Base-by-base conservation (phyloP, 2,329 filamentous ascomycete genomes). In the Pseudogymnoascus sp. region DNA sequence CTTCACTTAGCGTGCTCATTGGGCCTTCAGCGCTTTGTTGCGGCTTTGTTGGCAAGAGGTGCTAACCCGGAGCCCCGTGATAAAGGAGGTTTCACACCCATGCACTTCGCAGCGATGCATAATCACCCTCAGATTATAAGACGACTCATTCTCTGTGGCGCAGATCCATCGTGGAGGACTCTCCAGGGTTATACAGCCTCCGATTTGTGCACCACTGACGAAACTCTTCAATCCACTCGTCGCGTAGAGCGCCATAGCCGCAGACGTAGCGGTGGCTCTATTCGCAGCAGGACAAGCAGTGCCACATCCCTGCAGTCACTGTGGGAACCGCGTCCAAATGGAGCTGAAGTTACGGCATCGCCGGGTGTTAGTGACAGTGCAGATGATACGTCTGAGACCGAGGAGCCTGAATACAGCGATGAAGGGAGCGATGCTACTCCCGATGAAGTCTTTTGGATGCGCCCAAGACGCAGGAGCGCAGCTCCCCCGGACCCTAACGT, bases 31-130 rank as follows among this genome's bases (percentile, higher is more conserved):
- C 82, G 88, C 52, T 86, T 95, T 64, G 88, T 88, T 57, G 88
- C 88, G 10, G 89, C 85, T 28, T 78, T 95, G 23, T 76, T 95
- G 18, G 87, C 85, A 8, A 82, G 89, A 64, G 88, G 89, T n/a
- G 89, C 89, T 18, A 86, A 88, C 67, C 83, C 86, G 0, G 85
- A 92, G 67, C 76, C 84, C 35, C 81, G 84, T 60, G 90, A 95
- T 70, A 86, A 84, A 63, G 86, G 87, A 57, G 90, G 90, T 19
- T 92, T 90, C 72, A 90, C 89, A 3, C 84, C 90, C 12, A 80
- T 95, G 75, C 89, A 95, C 71, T 82, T 92, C 69, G 90, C 90
- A 18, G 85, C 88, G 23, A 80, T 95, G 68, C 86, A 88, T 71
- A 83, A 86, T 63, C 85, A 91, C 68, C 76, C 82, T 9, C 85